Evolutionary conservation across 345 rosid species (phyloP).

Genomic region (Erysimum cheiranthoides): DNA sequence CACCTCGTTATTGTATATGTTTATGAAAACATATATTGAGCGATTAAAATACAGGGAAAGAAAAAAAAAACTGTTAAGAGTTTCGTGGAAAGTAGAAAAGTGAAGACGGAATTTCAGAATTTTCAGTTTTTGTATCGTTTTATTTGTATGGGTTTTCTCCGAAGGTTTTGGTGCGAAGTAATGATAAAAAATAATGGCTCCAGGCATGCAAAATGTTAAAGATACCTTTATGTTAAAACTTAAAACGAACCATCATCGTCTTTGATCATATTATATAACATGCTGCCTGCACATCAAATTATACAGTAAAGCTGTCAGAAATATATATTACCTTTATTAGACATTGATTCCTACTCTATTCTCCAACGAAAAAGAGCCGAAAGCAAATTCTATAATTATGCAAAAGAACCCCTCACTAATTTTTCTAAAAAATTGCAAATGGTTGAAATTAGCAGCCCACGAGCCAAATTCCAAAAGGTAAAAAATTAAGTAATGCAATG

Average conservation of each 20-base stretch:
- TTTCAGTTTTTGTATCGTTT: background rate
- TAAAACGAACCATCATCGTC: slow-evolving; percentile 3
- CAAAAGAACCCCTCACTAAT: slow-evolving; percentile 16
- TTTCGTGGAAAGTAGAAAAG: background rate
- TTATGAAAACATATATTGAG: background rate
- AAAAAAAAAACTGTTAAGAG: background rate
- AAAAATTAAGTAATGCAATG: background rate
- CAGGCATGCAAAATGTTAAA: slow-evolving; percentile 18
- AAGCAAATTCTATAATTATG: slow-evolving; percentile 29
- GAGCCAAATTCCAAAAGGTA: slow-evolving; percentile 27
- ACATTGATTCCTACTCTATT: slow-evolving; percentile 14
- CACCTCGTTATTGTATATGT: background rate
- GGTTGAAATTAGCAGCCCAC: slow-evolving; percentile 42
- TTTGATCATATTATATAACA: slow-evolving; percentile 22
- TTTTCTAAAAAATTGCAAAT: background rate
- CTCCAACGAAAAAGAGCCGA: slow-evolving; percentile 38
- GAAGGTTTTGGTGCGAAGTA: slow-evolving; percentile 22
- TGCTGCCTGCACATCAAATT: slow-evolving; percentile 1
- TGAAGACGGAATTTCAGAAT: background rate
- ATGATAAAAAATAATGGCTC: slow-evolving; percentile 11
- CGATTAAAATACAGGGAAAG: background rate
- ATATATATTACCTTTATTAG: background rate
- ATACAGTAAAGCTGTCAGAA: background rate
- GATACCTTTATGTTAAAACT: background rate
- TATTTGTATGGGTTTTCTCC: background rate